A percentile compares a stretch with the other conserved stretches of the same genome.
Evolutionary conservation across 768 basidiomycete species (phyloP).

Genomic region (Neoboletus subvelutipes): DNA sequence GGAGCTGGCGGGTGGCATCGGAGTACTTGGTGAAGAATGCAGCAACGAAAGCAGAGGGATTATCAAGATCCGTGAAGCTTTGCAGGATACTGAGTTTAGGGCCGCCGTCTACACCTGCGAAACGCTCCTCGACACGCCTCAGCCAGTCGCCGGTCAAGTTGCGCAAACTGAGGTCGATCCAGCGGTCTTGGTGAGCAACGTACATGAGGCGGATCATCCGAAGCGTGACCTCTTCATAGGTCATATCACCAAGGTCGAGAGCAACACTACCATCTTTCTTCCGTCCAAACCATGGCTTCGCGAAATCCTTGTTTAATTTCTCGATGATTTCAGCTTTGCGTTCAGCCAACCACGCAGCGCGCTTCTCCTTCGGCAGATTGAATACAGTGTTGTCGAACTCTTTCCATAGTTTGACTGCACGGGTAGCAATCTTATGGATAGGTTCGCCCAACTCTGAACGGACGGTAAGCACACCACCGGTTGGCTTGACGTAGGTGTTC

Average conservation of each 20-base stretch:
- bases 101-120: slow-evolving; percentile 84
- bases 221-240: slow-evolving; percentile 92
- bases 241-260: slow-evolving; percentile 92
- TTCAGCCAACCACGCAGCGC: slow-evolving; percentile 81
- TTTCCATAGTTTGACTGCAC: slow-evolving; percentile 97
- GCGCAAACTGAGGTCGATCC: slow-evolving; percentile 89
- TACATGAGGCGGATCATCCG: slow-evolving; percentile 95
- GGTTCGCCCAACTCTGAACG: slow-evolving; percentile 98
- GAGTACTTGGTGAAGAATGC: slow-evolving; percentile 86
- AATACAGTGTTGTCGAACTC: slow-evolving; percentile 98
- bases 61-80: slow-evolving; percentile 81
- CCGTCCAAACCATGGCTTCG: slow-evolving; percentile 96
- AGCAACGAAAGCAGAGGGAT: slow-evolving; percentile 74
- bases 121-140: slow-evolving; percentile 92
- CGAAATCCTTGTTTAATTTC: slow-evolving; percentile 92
- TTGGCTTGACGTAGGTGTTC: slow-evolving; percentile 89
- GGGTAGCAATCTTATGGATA: slow-evolving; percentile 98
- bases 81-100: slow-evolving; percentile 81
- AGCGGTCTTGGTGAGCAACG: slow-evolving; percentile 85
- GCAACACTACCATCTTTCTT: slow-evolving; percentile 89
- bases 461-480: slow-evolving; percentile 95
- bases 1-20: slow-evolving; percentile 76
- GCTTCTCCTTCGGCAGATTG: slow-evolving; percentile 94
- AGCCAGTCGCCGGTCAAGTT: slow-evolving; percentile 98
- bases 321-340: slow-evolving; percentile 86